A percentile compares a stretch with the other conserved stretches of the same genome.
Conservation (phyloP, 148 eudicot species). For the Chenopodium album region DNA sequence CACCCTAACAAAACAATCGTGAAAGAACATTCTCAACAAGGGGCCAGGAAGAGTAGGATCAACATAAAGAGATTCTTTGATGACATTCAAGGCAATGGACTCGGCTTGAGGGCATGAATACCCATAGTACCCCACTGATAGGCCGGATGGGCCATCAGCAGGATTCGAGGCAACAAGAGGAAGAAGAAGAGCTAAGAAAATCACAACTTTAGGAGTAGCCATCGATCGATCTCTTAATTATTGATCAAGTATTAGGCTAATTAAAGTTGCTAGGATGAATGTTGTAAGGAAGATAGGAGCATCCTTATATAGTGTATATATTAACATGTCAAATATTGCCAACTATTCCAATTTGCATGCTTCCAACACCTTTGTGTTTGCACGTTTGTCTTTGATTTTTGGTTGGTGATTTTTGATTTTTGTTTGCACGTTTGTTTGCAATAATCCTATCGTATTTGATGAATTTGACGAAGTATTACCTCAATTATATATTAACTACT, state of each 20-base stretch:
- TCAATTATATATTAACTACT: background rate
- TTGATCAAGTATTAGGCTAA: background rate
- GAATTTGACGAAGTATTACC: background rate
- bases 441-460: background rate
- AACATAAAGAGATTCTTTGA: constrained; percentile 15
- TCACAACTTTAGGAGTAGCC: background rate
- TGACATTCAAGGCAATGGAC: constrained; percentile 25
- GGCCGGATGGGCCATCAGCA: constrained; percentile 16
- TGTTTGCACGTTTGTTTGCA: background rate
- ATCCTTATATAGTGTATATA: background rate
- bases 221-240: background rate
- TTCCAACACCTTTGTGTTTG: constrained; percentile 5
- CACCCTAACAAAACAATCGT: constrained; percentile 62
- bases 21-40: constrained; percentile 51
- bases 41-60: constrained; percentile 48
- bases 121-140: constrained; percentile 34
- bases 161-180: constrained; percentile 3
- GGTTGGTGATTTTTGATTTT: too few relatives aligned
- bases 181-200: constrained; percentile 11
- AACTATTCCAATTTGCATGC: constrained; percentile 4
- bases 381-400: background rate
- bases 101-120: constrained; percentile 45
- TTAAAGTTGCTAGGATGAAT: background rate
- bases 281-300: background rate
- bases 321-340: background rate